A percentile compares a stretch with the other conserved stretches of the same genome.
Evolutionary conservation across 352 stramenopile species (phyloP).

Genomic region (Pilasporangium apinafurcum): DNA sequence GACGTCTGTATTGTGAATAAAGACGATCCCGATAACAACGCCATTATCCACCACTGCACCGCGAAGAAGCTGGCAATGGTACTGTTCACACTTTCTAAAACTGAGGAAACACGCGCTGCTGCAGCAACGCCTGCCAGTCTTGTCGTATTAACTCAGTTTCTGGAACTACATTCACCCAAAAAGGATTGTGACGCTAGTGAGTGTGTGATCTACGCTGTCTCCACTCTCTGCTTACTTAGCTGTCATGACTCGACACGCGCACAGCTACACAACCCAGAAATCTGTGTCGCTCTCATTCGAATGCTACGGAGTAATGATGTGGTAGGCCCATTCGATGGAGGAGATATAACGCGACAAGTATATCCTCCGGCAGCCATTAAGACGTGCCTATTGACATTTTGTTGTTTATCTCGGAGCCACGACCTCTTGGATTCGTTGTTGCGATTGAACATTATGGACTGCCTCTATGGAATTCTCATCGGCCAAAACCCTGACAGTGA

Average conservation of each 20-base stretch:
- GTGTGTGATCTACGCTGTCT: conserved; percentile 31
- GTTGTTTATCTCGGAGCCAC: conserved; percentile 33
- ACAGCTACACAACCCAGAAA: conserved; percentile 18
- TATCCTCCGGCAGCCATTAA: conserved; percentile 19
- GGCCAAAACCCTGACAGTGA: background rate
- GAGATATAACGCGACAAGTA: too few relatives aligned
- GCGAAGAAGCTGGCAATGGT: conserved; percentile 26
- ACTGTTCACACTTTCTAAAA: conserved; percentile 50
- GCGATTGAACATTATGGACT: conserved; percentile 22
- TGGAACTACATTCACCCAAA: conserved; percentile 15
- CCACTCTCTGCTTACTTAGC: conserved; percentile 42
- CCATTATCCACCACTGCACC: conserved; percentile 1
- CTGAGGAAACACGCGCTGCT: conserved; percentile 32
- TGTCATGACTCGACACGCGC: conserved; percentile 54
- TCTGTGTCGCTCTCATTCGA: conserved; percentile 23
- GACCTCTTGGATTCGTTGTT: conserved; percentile 49
- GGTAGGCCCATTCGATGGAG: background rate
- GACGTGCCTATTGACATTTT: conserved; percentile 49
- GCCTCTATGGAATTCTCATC: conserved; percentile 28
- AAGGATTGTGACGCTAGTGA: conserved; percentile 14
- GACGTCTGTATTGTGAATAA: conserved; percentile 12
- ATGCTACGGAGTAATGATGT: conserved; percentile 18
- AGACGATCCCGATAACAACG: background rate
- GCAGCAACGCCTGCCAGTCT: conserved; percentile 29
- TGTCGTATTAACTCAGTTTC: conserved; percentile 24